Evolutionary conservation across 768 basidiomycete genomes (phyloP), one percentile per base, ranked within the genome.

Genomic region (Lactifluus pinguis): DNA sequence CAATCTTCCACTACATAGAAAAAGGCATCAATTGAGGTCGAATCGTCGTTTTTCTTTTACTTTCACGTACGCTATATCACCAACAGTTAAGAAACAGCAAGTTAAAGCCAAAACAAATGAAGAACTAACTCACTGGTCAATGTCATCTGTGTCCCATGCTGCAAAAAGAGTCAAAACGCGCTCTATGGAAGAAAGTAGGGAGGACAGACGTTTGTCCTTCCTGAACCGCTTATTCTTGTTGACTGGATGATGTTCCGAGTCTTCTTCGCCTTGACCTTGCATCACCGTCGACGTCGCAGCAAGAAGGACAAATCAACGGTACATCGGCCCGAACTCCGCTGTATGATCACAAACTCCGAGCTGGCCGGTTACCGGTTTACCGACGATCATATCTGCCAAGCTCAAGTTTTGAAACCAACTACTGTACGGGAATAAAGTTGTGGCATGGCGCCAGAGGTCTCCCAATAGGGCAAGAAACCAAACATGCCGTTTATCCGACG

Each of bases 81-180:
- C 13, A n/a, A n/a, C n/a, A n/a, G 38, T 62, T 41, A 48, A 51
- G 49, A 19, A 21, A 30, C 29, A 49, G 19, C n/a, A 42, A 25
- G 25, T 25, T 29, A 15, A 38, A 3, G 34, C 1, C 10, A 48
- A 19, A 54, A 25, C 11, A 14, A 15, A 21, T 13, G 15, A 58
- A 32, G 38, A 42, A 48, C 13, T 53, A 44, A 72, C 93, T 85
- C 72, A 95, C 93, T 97, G 95, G 79, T 98, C 91, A 74, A 98
- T 93, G 68, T 97, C 95, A 72, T 98, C 95, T 48, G 95, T 98
- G 70, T 98, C 95, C 95, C 95, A 98, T 69, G 95, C 95, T 98
- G 63, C 49, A 38, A 34, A 48, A n/a, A 38, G 3, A 38, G 38
- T 38, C 38, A 15, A 25, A 25, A 25, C 25, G 2, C 25, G 25